Conservation (phyloP, 306 rosid species). For the Lupinus albus region DNA sequence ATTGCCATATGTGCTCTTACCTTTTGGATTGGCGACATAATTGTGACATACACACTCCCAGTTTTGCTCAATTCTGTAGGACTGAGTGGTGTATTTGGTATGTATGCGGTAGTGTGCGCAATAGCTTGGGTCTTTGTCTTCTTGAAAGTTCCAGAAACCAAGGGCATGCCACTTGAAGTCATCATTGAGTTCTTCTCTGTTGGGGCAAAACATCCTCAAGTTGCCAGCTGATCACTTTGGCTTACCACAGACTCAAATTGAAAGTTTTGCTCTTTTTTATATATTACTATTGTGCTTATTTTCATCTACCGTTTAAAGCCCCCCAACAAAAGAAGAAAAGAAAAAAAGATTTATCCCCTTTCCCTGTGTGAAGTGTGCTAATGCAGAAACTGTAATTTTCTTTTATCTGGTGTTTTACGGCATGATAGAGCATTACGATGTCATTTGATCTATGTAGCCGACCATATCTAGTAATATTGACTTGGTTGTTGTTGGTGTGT, state of each 20-base stretch:
- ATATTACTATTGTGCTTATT: not conserved
- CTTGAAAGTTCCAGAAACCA: conserved; percentile 85
- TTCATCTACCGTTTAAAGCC: too few species aligned
- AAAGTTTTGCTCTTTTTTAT: conserved; percentile 40
- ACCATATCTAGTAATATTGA: too few species aligned
- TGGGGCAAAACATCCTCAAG: conserved; percentile 66
- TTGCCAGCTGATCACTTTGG: conserved; percentile 26
- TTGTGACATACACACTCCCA: conserved; percentile 81
- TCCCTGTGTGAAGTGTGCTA: too few species aligned
- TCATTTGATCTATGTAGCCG: too few species aligned
- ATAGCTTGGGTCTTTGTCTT: conserved; percentile 73
- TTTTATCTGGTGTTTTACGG: too few species aligned
- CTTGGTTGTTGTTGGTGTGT: too few species aligned
- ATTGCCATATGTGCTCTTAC: conserved; percentile 84
- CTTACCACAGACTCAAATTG: too few species aligned
- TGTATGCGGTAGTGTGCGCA: conserved; percentile 69
- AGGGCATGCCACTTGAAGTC: conserved; percentile 93
- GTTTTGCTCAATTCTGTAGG: conserved; percentile 77
- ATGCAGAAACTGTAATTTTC: too few species aligned
- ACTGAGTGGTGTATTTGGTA: conserved; percentile 77
- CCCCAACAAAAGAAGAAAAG: too few species aligned
- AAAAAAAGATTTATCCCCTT: too few species aligned
- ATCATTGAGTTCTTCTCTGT: conserved; percentile 78
- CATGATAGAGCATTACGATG: too few species aligned
- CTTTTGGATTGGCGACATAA: conserved; percentile 83